A percentile compares a stretch with the other conserved stretches of the same genome.
These are phyloP conservation scores for Hypoxylon sp. DNA, from an alignment of 2,329 filamentous ascomycete genomes.

Conservation along the genomic window DNA sequence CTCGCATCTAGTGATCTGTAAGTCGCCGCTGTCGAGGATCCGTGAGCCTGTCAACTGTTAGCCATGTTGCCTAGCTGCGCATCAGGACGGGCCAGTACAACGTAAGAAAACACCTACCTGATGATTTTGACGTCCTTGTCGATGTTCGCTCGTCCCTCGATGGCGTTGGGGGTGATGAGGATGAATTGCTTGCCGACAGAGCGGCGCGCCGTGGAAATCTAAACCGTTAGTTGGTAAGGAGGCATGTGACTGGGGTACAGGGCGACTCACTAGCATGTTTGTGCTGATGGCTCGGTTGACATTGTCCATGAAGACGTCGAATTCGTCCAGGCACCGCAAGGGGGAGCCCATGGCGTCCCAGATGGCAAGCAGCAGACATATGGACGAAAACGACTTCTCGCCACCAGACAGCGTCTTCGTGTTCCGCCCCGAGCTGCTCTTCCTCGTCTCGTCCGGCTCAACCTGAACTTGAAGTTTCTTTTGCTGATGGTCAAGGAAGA, in stretches of 20 bases:
- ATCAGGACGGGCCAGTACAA: background rate
- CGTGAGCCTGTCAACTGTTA: slow-evolving; percentile 55
- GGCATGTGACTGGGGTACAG: background rate
- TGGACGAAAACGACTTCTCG: slow-evolving; percentile 97
- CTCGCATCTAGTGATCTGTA: slow-evolving; percentile 38
- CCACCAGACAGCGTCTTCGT: slow-evolving; percentile 94
- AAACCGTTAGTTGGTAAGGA: slow-evolving; percentile 33
- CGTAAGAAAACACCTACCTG: slow-evolving; percentile 57
- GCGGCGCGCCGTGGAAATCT: slow-evolving; percentile 84
- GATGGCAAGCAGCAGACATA: slow-evolving; percentile 88
- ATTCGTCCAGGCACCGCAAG: slow-evolving; percentile 94
- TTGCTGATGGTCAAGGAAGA: slow-evolving; percentile 79
- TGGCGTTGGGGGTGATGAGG: slow-evolving; percentile 91
- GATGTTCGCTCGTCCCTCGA: slow-evolving; percentile 65
- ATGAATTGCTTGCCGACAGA: slow-evolving; percentile 94
- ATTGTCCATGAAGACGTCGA: slow-evolving; percentile 99
- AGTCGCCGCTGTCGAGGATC: slow-evolving; percentile 66
- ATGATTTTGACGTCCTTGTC: slow-evolving; percentile 80
- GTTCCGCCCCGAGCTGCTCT: slow-evolving; percentile 74
- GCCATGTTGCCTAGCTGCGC: slow-evolving; percentile 12
- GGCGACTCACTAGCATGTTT: slow-evolving; percentile 79
- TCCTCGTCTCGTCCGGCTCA: slow-evolving; percentile 73
- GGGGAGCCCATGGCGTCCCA: slow-evolving; percentile 99
- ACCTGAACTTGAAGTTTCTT: slow-evolving; percentile 81
- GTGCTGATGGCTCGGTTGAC: slow-evolving; percentile 94